Evolutionary conservation across 2,329 filamentous ascomycete genomes (phyloP).

Genomic region (Fusarium sp.): DNA sequence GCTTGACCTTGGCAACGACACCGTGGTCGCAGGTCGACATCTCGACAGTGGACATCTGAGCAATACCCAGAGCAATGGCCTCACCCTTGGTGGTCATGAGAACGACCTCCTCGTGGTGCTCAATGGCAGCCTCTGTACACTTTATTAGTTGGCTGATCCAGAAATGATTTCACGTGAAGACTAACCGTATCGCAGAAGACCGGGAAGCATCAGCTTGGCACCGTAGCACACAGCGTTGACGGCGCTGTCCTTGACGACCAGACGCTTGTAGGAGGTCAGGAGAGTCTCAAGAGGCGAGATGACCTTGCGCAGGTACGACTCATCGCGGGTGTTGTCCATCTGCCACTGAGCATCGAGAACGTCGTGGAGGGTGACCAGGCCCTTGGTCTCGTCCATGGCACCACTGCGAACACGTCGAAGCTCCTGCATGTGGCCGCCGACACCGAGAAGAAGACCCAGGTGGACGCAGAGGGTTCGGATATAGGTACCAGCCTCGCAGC

Average conservation of each 20-base stretch:
- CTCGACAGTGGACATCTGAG: constrained; percentile 98
- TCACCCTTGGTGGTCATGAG: constrained; percentile 99
- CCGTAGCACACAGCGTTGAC: constrained; percentile 99
- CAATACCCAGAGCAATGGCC: constrained; percentile 95
- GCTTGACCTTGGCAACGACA: constrained; percentile 98
- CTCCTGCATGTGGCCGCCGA: constrained; percentile 98
- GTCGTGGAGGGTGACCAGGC: constrained; percentile 88
- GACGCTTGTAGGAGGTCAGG: constrained; percentile 91
- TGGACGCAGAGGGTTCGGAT: constrained; percentile 98
- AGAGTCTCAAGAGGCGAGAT: constrained; percentile 94
- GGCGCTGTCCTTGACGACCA: constrained; percentile 87
- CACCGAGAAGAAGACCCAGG: constrained; percentile 79
- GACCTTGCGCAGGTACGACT: constrained; percentile 90
- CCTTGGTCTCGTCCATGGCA: constrained; percentile 92
- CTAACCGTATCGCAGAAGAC: constrained; percentile 89
- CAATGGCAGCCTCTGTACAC: constrained; percentile 81
- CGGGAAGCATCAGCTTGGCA: constrained; percentile 98
- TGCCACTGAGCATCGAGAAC: constrained; percentile 95
- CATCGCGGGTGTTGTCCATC: constrained; percentile 95
- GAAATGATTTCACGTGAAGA: constrained; percentile 29
- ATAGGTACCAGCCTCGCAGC: constrained; percentile 97
- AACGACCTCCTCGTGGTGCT: constrained; percentile 95
- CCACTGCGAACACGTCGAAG: constrained; percentile 92
- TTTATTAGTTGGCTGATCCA: constrained; percentile 42
- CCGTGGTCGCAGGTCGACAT: constrained; percentile 97